Percentiles rank a stretch among this genome's conserved stretches.
Evolutionary conservation across 495 filamentous ascomycete genomes (phyloP).

Genomic region (Penicillium simplicissimum): DNA sequence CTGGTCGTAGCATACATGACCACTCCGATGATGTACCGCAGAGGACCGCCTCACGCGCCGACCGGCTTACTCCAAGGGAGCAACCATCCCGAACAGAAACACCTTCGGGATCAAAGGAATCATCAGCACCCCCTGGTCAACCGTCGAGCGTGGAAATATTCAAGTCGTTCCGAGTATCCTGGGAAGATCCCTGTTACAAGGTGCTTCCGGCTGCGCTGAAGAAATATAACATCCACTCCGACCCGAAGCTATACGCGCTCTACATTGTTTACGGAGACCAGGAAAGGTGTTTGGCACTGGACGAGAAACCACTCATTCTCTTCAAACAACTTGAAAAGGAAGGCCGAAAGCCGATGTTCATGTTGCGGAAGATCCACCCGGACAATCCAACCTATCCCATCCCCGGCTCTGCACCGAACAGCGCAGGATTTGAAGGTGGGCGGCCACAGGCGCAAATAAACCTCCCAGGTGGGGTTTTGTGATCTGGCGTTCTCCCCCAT

Average conservation of each 20-base stretch:
- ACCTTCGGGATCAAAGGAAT: constrained; percentile 42
- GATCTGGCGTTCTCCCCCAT: constrained; percentile 12
- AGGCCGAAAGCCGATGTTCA: constrained; percentile 98
- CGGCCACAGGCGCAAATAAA: constrained; percentile 42
- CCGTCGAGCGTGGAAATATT: constrained; percentile 82
- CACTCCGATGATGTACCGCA: constrained; percentile 45
- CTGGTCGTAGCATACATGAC: constrained; percentile 42
- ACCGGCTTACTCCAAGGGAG: constrained; percentile 43
- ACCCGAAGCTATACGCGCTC: constrained; percentile 94
- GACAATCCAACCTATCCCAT: constrained; percentile 19
- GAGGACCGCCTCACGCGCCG: constrained; percentile 29
- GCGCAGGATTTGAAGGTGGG: constrained; percentile 43
- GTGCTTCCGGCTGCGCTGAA: constrained; percentile 93
- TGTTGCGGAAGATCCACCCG: constrained; percentile 69
- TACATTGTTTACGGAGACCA: constrained; percentile 98
- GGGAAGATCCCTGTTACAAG: constrained; percentile 97
- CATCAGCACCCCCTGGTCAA: constrained; percentile 45
- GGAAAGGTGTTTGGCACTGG: constrained; percentile 86
- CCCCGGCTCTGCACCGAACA: constrained; percentile 40
- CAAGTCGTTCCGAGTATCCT: constrained; percentile 94
- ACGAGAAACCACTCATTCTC: constrained; percentile 90
- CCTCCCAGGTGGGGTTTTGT: constrained; percentile 48
- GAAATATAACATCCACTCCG: constrained; percentile 97
- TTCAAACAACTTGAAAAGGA: constrained; percentile 98
- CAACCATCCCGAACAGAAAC: constrained; percentile 42